Percentiles rank a stretch among this genome's conserved stretches.
phyloP scores from a whole-genome alignment of 352 stramenopile species.

The Pythium insidiosum region DNA sequence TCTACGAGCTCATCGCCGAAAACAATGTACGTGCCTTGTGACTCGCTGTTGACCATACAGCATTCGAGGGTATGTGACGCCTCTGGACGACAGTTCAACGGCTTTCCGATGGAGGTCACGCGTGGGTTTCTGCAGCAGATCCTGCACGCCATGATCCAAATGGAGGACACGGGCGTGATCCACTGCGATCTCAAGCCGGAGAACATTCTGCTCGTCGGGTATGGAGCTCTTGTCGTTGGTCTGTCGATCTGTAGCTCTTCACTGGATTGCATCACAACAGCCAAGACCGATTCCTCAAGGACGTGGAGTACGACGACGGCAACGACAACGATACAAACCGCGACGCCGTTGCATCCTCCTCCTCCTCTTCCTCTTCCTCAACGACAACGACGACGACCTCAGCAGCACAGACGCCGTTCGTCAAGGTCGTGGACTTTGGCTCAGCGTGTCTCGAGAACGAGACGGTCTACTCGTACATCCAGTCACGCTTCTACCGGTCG shows the following conservation, averaged over 20 bases:
- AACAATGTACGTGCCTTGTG: conserved; percentile 58
- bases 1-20: conserved; percentile 93
- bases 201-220: conserved; percentile 88
- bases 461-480: conserved; percentile 94
- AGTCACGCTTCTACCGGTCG: conserved; percentile 91
- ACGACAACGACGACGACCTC: too few species aligned
- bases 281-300: conserved; percentile 61
- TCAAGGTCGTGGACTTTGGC: conserved; percentile 97
- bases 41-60: background rate
- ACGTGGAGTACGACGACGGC: conserved; percentile 11
- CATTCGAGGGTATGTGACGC: too few species aligned
- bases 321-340: too few species aligned
- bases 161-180: conserved; percentile 91
- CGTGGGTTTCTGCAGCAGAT: conserved; percentile 91
- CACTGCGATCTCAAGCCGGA: conserved; percentile 97
- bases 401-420: conserved; percentile 9
- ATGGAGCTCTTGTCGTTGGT: conserved; percentile 20
- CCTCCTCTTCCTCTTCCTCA: too few species aligned
- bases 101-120: conserved; percentile 85
- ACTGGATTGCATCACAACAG: too few species aligned
- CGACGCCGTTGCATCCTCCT: too few species aligned
- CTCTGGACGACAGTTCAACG: conserved; percentile 63
- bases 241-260: too few species aligned
- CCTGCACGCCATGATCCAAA: conserved; percentile 73
- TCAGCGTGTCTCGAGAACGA: conserved; percentile 78